Evolutionary conservation across 2,329 filamentous ascomycete genomes (phyloP), one percentile per base, ranked within the genome.

Genomic region (Epicoccum nigrum): DNA sequence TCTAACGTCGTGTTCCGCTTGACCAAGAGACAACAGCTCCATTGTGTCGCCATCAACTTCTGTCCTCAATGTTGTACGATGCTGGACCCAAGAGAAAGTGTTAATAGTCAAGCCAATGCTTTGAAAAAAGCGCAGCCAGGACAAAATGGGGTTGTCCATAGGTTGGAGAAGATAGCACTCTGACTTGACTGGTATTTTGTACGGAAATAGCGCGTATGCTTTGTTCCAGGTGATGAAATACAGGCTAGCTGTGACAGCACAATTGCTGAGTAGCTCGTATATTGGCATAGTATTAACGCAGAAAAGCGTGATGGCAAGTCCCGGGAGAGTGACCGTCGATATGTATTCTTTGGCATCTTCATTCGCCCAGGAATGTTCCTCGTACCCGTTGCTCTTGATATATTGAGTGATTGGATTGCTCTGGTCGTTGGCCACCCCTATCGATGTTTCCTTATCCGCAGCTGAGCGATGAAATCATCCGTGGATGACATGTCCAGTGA

Each of bases 151-250:
- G 7, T 8, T 9, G 21, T 15, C 13, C 1, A 39, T 23, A 9
- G 8, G 9, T 11, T 19, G 4, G 2, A 43, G 23, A 3, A 43
- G 19, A 9, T 33, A 49, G 19, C 13, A 19, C 21, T 56, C 43
- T 7, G 30, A 11, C 25, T 23, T 49, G n/a, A 49, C 13, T 23
- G 45, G 43, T 7, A 30, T 46, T 8, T 6, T 34, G 8, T 25
- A 27, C 8, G 45, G 45, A 19, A 46, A 53, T 2, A 56, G n/a
- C 6, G 27, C 33, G 31, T 49, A 56, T 2, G 32, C 45, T 20
- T 45, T 56, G 45, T 56, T 50, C 49, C 54, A 53, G 3, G 54
- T n/a, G 9, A 53, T 34, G 12, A 53, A 40, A 25, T 13, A 39
- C 27, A 53, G 11, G 16, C 13, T 23, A 8, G 32, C 31, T 2